A percentile compares a stretch with the other conserved stretches of the same genome.
Conservation (phyloP, 192 early-diverging fungal species). For the Obelidium mucronatum region DNA sequence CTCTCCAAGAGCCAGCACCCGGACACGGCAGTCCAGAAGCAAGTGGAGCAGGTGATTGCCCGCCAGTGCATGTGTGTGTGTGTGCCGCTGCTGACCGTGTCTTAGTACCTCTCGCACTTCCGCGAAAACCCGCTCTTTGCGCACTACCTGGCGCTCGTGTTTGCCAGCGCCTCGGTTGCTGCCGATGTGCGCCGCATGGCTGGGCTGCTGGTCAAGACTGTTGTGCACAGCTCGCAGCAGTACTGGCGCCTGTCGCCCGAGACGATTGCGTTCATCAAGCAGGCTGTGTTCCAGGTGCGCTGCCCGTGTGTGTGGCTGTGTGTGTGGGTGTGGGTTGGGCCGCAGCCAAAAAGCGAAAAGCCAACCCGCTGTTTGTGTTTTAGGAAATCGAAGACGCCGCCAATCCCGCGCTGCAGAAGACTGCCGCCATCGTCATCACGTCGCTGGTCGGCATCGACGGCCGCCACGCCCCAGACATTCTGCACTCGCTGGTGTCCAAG, state of each 20-base stretch:
- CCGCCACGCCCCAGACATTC: conserved; percentile 82
- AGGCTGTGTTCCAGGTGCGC: conserved; percentile 3
- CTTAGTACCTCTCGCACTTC: conserved; percentile 48
- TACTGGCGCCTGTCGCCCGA: conserved; percentile 48
- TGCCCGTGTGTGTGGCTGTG: neutral
- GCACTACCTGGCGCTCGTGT: conserved; percentile 88
- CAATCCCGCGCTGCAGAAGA: conserved; percentile 71
- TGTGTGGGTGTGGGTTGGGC: conserved; percentile 33
- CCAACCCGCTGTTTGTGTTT: no score
- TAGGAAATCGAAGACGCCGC: conserved; percentile 74
- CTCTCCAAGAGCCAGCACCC: conserved; percentile 34
- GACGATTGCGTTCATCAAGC: conserved; percentile 42
- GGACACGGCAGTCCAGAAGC: conserved; percentile 46
- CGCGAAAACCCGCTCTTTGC: conserved; percentile 78
- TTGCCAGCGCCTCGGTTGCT: conserved; percentile 69
- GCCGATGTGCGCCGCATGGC: conserved; percentile 80
- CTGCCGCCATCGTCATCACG: conserved; percentile 89
- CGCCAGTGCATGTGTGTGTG: neutral
- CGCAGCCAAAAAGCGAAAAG: conserved; percentile 9
- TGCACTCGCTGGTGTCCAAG: conserved; percentile 79
- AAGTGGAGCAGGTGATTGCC: conserved; percentile 42
- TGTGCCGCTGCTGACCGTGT: neutral
- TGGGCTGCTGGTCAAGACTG: conserved; percentile 68
- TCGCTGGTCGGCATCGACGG: conserved; percentile 79
- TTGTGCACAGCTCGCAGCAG: conserved; percentile 70